Evolutionary conservation across 2,329 filamentous ascomycete genomes (phyloP).

Genomic region (Elsinoe arachidis): DNA sequence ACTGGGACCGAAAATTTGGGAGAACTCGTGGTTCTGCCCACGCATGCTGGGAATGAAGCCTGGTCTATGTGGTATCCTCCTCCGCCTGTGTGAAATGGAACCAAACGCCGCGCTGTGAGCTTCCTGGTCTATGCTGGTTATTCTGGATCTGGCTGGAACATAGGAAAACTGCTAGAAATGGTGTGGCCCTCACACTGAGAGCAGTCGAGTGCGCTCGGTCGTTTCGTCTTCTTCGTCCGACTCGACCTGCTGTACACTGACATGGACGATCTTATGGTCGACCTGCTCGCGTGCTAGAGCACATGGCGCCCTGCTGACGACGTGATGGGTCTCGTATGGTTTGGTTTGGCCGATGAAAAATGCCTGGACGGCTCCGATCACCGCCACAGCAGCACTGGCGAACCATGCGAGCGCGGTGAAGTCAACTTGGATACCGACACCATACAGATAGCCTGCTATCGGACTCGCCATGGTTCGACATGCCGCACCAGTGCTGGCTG

Average conservation of each 20-base stretch:
- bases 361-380: constrained; percentile 48
- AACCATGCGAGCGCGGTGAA: constrained; percentile 58
- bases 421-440: constrained; percentile 47
- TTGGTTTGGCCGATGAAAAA: constrained; percentile 47
- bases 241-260: background rate
- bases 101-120: constrained; percentile 3
- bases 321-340: constrained; percentile 27
- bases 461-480: constrained; percentile 63
- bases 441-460: constrained; percentile 58
- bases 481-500: constrained; percentile 62
- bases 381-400: constrained; percentile 48
- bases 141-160: background rate
- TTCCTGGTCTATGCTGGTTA: background rate
- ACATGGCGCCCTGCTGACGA: constrained; percentile 21
- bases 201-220: background rate
- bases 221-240: background rate
- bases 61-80: constrained; percentile 6
- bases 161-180: background rate
- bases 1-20: background rate
- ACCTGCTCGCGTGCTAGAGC: constrained; percentile 15
- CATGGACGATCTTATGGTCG: constrained; percentile 1
- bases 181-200: background rate
- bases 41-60: background rate
- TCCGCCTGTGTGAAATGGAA: background rate
- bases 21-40: background rate